Evolutionary conservation across 805 yeast genomes (phyloP), one percentile per base, ranked within the genome.

Genomic region (Wickerhamiella azyma): DNA sequence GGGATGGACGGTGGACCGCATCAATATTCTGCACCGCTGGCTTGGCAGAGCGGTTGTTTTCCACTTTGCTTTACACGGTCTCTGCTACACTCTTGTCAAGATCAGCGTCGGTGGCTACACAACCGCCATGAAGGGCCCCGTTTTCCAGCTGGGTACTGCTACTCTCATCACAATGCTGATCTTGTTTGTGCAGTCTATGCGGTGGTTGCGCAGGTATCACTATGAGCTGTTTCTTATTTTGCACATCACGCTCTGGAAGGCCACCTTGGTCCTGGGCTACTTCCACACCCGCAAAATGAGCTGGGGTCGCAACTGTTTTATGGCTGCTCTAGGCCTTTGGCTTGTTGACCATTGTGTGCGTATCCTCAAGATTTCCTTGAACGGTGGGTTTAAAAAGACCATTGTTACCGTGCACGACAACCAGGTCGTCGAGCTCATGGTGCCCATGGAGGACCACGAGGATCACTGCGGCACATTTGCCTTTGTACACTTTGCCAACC

Each of bases 1-100:
- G 5, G 85, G 65, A 5, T 64, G 74, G 57, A 44, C 66, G 0
- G 64, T 61, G 8, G 49, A 61, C 35, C 47, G 56, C 3, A 78
- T 78, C 62, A 63, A 71, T 48, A 59, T 65, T 30, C 70, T 71
- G 46, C 89, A 83, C 63, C 77, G 70, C 59, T 77, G 84, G 81
- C 61, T 70, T 39, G 80, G 82, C 1, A 66, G 79, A 52, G 65
- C 70, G 0, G 64, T 74, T 51, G 62, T 71, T 8, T 52, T 73
- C n/a, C 61, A 75, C 45, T 69, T 71, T 2, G 53, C 77, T 24
- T 61, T 78, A 26, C 94, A 82, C 56, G 72, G 55, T 1, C 45
- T 52, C 9, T 56, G 55, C n/a, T 52, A 47, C 35, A 48, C 51
- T 28, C 37, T 52, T 24, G 38, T 50, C 29, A 61, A 62, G 17